Conservation (phyloP, 495 filamentous ascomycete genomes). For the Xylaria venustula region DNA sequence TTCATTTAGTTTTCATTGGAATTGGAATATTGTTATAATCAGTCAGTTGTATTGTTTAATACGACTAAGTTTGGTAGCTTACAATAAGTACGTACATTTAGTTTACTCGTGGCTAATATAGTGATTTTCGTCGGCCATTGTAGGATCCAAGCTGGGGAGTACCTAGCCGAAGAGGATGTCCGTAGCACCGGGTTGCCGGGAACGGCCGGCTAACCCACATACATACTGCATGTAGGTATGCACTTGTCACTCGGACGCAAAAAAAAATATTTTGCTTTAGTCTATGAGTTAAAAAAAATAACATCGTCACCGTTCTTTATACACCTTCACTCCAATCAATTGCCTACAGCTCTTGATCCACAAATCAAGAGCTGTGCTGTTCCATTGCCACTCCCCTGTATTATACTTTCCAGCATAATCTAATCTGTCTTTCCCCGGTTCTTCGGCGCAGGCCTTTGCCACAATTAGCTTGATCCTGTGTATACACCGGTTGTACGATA, state of each 20-base stretch:
- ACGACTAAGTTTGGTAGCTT: too few species aligned
- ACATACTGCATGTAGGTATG: not conserved
- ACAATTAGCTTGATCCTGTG: slow-evolving; percentile 18
- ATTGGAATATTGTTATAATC: too few species aligned
- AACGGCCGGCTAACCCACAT: slow-evolving; percentile 27
- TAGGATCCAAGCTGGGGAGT: not conserved
- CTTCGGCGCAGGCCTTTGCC: slow-evolving; percentile 21
- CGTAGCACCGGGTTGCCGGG: slow-evolving; percentile 31
- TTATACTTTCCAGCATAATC: slow-evolving; percentile 25
- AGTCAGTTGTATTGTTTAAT: too few species aligned
- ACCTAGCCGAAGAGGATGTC: slow-evolving; percentile 4
- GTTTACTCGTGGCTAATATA: too few species aligned
- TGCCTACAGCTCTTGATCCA: slow-evolving; percentile 3
- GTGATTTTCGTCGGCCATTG: too few species aligned
- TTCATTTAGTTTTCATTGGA: too few species aligned
- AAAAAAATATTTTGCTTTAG: slow-evolving; percentile 17
- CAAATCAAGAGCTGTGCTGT: slow-evolving; percentile 35
- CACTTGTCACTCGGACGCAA: not conserved
- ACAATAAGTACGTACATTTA: too few species aligned
- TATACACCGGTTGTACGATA: slow-evolving; percentile 19
- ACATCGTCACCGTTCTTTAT: slow-evolving; percentile 28
- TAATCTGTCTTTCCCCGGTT: slow-evolving; percentile 24
- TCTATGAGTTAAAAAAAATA: not conserved
- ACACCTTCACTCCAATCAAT: slow-evolving; percentile 30
- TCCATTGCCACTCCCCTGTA: slow-evolving; percentile 37